phyloP scores from a whole-genome alignment of 345 rosid species.

The Stellera chamaejasme region DNA sequence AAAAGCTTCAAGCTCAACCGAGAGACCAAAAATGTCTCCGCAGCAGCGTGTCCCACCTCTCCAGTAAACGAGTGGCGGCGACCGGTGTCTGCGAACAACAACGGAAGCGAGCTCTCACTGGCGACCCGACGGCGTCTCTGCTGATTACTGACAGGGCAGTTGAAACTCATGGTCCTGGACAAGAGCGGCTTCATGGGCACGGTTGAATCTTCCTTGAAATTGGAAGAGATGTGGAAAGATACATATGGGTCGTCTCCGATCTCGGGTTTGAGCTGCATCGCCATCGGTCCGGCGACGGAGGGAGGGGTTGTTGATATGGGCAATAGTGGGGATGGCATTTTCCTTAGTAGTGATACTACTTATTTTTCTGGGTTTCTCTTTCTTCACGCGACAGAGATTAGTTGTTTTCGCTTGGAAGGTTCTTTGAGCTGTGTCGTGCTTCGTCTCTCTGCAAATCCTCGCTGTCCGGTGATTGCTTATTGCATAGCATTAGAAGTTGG shows the following conservation, averaged over 20 bases:
- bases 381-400: too few relatives aligned
- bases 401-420: too few relatives aligned
- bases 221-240: constrained; percentile 41
- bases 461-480: too few relatives aligned
- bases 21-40: constrained; percentile 56
- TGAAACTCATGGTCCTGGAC: constrained; percentile 44
- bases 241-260: constrained; percentile 35
- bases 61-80: constrained; percentile 31
- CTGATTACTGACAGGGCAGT: constrained; percentile 13
- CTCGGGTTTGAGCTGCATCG: constrained; percentile 30
- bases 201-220: constrained; percentile 31
- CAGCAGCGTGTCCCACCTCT: constrained; percentile 56
- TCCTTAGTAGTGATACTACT: too few relatives aligned
- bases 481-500: too few relatives aligned
- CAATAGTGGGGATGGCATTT: constrained; percentile 39
- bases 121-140: constrained; percentile 54
- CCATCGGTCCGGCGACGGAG: constrained; percentile 4
- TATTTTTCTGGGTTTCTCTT: too few relatives aligned
- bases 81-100: constrained; percentile 23
- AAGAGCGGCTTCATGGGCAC: constrained; percentile 42
- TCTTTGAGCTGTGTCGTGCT: too few relatives aligned
- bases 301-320: constrained; percentile 24
- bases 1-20: constrained; percentile 61
- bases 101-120: constrained; percentile 52
- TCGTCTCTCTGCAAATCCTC: too few relatives aligned